Evolutionary conservation across 495 filamentous ascomycete species (phyloP).

Genomic region (Cladorrhinum samala): DNA sequence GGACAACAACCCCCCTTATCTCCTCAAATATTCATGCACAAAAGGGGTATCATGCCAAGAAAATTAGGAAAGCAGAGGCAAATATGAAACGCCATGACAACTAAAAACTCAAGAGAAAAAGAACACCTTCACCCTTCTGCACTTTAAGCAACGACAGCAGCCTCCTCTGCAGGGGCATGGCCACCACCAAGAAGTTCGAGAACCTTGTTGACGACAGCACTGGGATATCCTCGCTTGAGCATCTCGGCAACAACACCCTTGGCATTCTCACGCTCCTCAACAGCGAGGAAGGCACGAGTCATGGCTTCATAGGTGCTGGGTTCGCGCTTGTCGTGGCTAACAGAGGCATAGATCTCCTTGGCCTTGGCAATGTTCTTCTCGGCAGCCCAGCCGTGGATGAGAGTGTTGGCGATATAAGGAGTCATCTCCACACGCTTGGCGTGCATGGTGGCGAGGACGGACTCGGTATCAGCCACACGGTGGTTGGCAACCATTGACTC

Average conservation of each 20-base stretch:
- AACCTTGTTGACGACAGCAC: slow-evolving; percentile 86
- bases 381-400: slow-evolving; percentile 96
- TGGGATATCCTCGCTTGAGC: slow-evolving; percentile 81
- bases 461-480: slow-evolving; percentile 67
- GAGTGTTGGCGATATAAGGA: slow-evolving; percentile 95
- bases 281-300: slow-evolving; percentile 85
- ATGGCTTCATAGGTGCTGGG: slow-evolving; percentile 99
- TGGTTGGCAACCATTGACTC: slow-evolving; percentile 96
- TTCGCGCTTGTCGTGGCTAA: slow-evolving; percentile 72
- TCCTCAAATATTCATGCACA: slow-evolving; percentile 6
- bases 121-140: slow-evolving; percentile 8
- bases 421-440: slow-evolving; percentile 72
- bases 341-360: slow-evolving; percentile 66
- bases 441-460: slow-evolving; percentile 68
- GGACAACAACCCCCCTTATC: neutral
- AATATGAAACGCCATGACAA: neutral
- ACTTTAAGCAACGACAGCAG: slow-evolving; percentile 5
- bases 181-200: slow-evolving; percentile 76
- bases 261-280: slow-evolving; percentile 69
- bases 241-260: slow-evolving; percentile 81
- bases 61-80: slow-evolving; percentile 4
- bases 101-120: neutral
- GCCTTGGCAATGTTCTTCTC: slow-evolving; percentile 76
- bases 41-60: slow-evolving; percentile 21
- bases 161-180: slow-evolving; percentile 19